Conservation (phyloP, 2,329 filamentous ascomycete genomes). For the Curvularia eragrostidis region DNA sequence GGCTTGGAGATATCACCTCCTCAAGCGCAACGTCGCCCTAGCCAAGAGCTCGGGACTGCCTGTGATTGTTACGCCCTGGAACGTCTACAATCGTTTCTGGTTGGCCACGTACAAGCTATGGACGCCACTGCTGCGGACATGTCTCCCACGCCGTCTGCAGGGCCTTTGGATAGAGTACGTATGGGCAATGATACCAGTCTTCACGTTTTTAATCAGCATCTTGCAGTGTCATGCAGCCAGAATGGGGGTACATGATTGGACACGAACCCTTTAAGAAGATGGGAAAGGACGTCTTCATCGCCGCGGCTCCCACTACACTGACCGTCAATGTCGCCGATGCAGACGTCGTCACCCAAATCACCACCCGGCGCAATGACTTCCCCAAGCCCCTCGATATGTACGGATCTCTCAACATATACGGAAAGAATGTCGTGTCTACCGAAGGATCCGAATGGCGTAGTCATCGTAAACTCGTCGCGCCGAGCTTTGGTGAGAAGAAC, state of each 20-base stretch:
- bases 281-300: conserved; percentile 67
- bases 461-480: conserved; percentile 74
- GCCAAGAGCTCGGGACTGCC: conserved; percentile 57
- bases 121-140: conserved; percentile 61
- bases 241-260: conserved; percentile 65
- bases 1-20: conserved; percentile 45
- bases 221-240: conserved; percentile 61
- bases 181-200: neutral
- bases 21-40: conserved; percentile 51
- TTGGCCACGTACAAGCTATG: conserved; percentile 62
- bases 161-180: conserved; percentile 67
- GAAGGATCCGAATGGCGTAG: conserved; percentile 74
- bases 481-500: conserved; percentile 79
- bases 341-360: conserved; percentile 70
- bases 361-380: conserved; percentile 71
- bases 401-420: conserved; percentile 67
- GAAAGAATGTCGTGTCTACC: conserved; percentile 73
- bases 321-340: conserved; percentile 67
- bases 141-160: conserved; percentile 62
- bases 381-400: conserved; percentile 71
- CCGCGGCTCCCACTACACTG: conserved; percentile 65
- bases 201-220: conserved; percentile 8
- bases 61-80: conserved; percentile 52
- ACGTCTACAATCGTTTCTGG: conserved; percentile 62
- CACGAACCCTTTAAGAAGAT: conserved; percentile 65